Evolutionary conservation across 2,329 filamentous ascomycete species (phyloP).

Genomic region (Verticillium klebahnii): DNA sequence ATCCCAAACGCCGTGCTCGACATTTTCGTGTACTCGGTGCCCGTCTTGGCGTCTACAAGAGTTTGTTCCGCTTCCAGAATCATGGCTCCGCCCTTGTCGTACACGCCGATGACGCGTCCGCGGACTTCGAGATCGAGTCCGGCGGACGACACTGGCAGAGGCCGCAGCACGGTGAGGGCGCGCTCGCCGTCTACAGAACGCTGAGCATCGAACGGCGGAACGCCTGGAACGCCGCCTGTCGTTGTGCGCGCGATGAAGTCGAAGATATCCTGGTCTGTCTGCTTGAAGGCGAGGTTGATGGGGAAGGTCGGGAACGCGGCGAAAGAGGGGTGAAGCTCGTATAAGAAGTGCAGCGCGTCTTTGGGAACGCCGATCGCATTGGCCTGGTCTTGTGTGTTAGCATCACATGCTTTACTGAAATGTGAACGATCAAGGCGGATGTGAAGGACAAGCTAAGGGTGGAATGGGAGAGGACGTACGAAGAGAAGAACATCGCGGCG

Average conservation of each 20-base stretch:
- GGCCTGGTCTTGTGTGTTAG: conserved; percentile 17
- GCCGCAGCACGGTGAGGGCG: conserved; percentile 30
- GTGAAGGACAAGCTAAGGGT: too few species aligned
- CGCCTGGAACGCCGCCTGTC: conserved; percentile 27
- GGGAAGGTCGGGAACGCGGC: conserved; percentile 42
- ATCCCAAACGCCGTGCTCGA: conserved; percentile 36
- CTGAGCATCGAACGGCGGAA: conserved; percentile 34
- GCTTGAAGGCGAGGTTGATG: conserved; percentile 39
- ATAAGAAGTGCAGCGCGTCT: conserved; percentile 37
- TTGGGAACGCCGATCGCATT: conserved; percentile 31
- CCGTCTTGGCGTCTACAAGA: conserved; percentile 32
- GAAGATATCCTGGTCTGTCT: conserved; percentile 38
- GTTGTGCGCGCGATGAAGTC: conserved; percentile 33
- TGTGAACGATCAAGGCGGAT: too few species aligned
- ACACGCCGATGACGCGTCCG: conserved; percentile 35
- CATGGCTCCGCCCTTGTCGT: conserved; percentile 38
- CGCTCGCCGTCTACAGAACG: conserved; percentile 36
- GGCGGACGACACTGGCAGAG: conserved; percentile 28
- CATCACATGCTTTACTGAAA: neutral
- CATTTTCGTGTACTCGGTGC: conserved; percentile 31
- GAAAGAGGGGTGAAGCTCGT: conserved; percentile 38
- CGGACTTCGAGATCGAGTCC: conserved; percentile 33
- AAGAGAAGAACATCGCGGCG: conserved; percentile 38
- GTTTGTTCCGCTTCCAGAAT: conserved; percentile 34
- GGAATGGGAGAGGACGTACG: conserved; percentile 15